Conservation (phyloP, 1,284 basidiomycete species). For the Apiotrichum laibachii region DNA sequence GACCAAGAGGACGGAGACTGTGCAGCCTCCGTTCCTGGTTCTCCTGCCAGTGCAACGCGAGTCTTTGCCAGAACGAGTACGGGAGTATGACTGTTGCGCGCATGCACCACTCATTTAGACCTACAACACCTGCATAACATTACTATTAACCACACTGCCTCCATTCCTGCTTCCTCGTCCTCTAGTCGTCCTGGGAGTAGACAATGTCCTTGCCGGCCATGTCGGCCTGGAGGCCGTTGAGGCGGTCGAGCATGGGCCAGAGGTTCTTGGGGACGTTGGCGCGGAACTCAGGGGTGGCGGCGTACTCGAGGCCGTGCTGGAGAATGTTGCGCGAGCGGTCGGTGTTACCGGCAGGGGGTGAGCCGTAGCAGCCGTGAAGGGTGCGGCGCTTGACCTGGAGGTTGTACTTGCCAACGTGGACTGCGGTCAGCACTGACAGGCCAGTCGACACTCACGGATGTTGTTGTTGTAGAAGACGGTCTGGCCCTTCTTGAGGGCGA, state of each 20-base stretch:
- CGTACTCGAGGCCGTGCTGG: conserved; percentile 68
- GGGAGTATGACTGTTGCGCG: no score
- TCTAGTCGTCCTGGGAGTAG: conserved; percentile 56
- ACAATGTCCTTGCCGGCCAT: conserved; percentile 54
- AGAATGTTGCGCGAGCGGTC: conserved; percentile 69
- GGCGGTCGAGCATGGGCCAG: conserved; percentile 61
- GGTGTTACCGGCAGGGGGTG: conserved; percentile 59
- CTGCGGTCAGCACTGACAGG: conserved; percentile 7
- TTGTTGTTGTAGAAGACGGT: conserved; percentile 80
- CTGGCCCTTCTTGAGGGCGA: conserved; percentile 66
- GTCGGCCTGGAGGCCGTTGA: conserved; percentile 60
- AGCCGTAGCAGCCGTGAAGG: conserved; percentile 70
- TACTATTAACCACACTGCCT: no score
- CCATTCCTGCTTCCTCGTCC: no score
- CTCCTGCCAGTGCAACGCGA: no score
- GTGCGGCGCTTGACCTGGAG: conserved; percentile 61
- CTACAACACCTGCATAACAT: no score
- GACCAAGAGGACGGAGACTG: no score
- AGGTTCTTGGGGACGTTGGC: conserved; percentile 56
- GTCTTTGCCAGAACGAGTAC: no score
- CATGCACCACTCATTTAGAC: no score
- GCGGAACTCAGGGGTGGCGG: conserved; percentile 56
- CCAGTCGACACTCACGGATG: conserved; percentile 59
- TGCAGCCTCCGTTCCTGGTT: no score
- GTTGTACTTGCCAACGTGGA: conserved; percentile 55